Evolutionary conservation across 768 basidiomycete species (phyloP).

Genomic region (Boletus insuetus): DNA sequence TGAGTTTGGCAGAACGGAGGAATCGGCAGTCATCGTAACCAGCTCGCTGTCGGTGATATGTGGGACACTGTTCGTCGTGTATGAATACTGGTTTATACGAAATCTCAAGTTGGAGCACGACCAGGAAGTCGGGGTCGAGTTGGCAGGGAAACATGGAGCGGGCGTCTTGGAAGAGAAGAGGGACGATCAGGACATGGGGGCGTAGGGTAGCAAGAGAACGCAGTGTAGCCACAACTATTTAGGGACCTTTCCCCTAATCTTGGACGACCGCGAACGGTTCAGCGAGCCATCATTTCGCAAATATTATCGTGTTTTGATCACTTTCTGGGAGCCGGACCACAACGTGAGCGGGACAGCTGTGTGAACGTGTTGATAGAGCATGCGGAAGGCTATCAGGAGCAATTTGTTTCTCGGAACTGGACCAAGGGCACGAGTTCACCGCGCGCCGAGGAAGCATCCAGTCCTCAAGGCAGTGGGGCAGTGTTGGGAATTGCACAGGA

Average conservation of each 20-base stretch:
- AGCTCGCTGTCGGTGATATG: constrained; percentile 38
- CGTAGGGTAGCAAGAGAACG: neutral
- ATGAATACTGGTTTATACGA: constrained; percentile 45
- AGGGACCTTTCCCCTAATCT: neutral
- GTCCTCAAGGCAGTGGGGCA: constrained; percentile 21
- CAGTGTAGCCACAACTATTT: neutral
- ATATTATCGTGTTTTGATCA: neutral
- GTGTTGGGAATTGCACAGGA: constrained; percentile 9
- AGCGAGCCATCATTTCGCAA: neutral
- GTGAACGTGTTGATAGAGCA: neutral
- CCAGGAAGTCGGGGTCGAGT: constrained; percentile 38
- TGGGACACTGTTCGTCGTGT: constrained; percentile 39
- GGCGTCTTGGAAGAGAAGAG: constrained; percentile 30
- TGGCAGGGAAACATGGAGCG: constrained; percentile 44
- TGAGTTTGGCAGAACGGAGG: constrained; percentile 40
- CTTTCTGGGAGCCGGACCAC: neutral
- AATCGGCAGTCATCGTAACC: constrained; percentile 49
- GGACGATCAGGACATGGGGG: neutral
- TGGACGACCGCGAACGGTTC: neutral
- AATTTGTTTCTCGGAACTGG: constrained; percentile 4
- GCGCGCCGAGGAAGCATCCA: constrained; percentile 8
- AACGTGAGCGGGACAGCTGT: constrained; percentile 2
- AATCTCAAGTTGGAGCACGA: constrained; percentile 44
- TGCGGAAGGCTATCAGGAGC: constrained; percentile 1
- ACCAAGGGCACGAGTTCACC: constrained; percentile 19